Conservation (phyloP, 495 filamentous ascomycete genomes). For the Penicillium bovifimosum region DNA sequence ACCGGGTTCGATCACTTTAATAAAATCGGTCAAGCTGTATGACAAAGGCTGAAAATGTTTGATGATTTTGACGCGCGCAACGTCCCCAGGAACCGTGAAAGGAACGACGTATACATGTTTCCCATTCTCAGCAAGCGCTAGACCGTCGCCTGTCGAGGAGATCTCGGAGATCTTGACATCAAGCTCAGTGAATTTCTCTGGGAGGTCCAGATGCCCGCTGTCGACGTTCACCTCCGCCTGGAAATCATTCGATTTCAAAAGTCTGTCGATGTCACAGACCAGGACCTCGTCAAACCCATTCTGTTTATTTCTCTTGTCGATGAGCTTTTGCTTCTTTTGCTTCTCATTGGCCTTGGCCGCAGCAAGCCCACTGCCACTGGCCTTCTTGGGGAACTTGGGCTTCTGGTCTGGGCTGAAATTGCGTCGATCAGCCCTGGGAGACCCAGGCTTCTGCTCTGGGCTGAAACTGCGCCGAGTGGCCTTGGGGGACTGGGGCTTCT, state of each 20-base stretch:
- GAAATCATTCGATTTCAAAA: constrained; percentile 51
- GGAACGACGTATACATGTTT: constrained; percentile 83
- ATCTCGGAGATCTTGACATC: constrained; percentile 70
- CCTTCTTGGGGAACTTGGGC: constrained; percentile 17
- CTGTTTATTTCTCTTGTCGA: constrained; percentile 35
- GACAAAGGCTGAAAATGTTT: constrained; percentile 53
- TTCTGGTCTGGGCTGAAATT: constrained; percentile 39
- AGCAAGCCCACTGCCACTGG: constrained; percentile 9
- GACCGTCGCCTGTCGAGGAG: constrained; percentile 85
- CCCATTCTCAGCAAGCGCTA: constrained; percentile 60
- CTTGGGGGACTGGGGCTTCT: neutral
- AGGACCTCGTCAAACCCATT: constrained; percentile 65
- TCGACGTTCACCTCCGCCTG: constrained; percentile 20
- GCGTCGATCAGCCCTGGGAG: neutral
- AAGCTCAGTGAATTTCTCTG: constrained; percentile 66
- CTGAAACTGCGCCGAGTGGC: neutral
- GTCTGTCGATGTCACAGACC: constrained; percentile 57
- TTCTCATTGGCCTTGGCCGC: too few relatives aligned
- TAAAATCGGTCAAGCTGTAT: constrained; percentile 73
- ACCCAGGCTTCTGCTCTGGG: constrained; percentile 34
- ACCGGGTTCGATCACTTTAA: constrained; percentile 69
- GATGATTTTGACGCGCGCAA: constrained; percentile 70
- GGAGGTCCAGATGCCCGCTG: constrained; percentile 39
- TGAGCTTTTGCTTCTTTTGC: constrained; percentile 46
- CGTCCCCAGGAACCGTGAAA: constrained; percentile 82